phyloP scores from a whole-genome alignment of 768 basidiomycete species.

The Tylopilus rubrobrunneus region DNA sequence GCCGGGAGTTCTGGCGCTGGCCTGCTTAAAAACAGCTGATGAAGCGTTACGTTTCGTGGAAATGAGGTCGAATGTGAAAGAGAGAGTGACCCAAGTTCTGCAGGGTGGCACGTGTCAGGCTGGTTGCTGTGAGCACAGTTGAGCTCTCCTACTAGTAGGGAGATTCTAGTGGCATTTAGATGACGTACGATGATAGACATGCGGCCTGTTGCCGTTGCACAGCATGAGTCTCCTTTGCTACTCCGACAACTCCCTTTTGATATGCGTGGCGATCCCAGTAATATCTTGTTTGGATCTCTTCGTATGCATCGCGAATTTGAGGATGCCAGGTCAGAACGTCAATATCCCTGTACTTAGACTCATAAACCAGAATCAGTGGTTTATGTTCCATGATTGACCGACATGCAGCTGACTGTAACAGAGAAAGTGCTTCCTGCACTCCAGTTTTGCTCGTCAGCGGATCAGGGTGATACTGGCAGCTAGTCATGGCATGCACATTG shows the following conservation, averaged over 20 bases:
- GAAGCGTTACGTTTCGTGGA: not conserved
- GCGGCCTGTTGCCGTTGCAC: too few species aligned
- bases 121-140: too few species aligned
- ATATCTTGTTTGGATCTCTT: not conserved
- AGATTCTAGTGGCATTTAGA: too few species aligned
- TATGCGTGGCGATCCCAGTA: not conserved
- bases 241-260: too few species aligned
- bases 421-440: not conserved
- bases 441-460: not conserved
- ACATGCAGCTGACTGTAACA: not conserved
- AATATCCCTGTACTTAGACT: too few species aligned
- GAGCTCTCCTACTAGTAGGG: too few species aligned
- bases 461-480: not conserved
- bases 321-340: too few species aligned
- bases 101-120: too few species aligned
- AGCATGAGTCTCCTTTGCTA: too few species aligned
- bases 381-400: not conserved
- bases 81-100: too few species aligned
- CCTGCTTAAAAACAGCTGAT: not conserved
- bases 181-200: too few species aligned
- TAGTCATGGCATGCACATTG: not conserved
- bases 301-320: not conserved
- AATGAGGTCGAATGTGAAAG: not conserved
- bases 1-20: not conserved
- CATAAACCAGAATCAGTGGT: not conserved